Percentiles rank a stretch among this genome's conserved stretches.
phyloP scores from a whole-genome alignment of 768 basidiomycete species.

The Lactarius pseudohatsudake region DNA sequence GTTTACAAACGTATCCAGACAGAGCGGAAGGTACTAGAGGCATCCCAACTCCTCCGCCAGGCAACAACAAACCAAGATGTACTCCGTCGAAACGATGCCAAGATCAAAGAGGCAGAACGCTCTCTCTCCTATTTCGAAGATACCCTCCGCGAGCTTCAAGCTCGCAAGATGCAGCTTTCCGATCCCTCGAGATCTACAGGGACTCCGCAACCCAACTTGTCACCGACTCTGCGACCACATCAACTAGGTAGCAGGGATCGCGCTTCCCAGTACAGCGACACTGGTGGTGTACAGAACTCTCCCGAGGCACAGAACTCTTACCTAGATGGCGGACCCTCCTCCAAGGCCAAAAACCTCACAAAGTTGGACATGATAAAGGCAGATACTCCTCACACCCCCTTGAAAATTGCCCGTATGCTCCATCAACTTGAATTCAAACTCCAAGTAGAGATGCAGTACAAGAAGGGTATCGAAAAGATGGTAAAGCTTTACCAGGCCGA shows the following conservation, averaged over 20 bases:
- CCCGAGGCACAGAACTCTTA: constrained; percentile 36
- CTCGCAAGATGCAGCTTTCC: constrained; percentile 63
- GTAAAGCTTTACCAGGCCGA: constrained; percentile 93
- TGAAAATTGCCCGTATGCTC: constrained; percentile 96
- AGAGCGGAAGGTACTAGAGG: constrained; percentile 91
- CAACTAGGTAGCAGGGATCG: constrained; percentile 25
- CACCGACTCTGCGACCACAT: constrained; percentile 18
- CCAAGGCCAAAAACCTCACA: constrained; percentile 66
- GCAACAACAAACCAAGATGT: constrained; percentile 89
- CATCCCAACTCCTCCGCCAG: constrained; percentile 70
- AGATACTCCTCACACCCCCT: constrained; percentile 93
- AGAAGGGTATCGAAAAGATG: constrained; percentile 99
- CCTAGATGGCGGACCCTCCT: constrained; percentile 40
- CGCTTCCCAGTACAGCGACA: constrained; percentile 18
- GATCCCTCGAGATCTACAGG: constrained; percentile 52
- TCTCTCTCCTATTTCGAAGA: constrained; percentile 86
- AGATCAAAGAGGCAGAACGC: constrained; percentile 84
- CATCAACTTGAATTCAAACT: constrained; percentile 99
- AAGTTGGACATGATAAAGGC: constrained; percentile 96
- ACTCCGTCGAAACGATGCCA: constrained; percentile 72
- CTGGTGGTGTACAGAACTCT: constrained; percentile 30
- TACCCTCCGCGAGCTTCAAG: constrained; percentile 78
- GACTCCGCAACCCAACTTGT: constrained; percentile 13
- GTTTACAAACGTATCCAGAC: constrained; percentile 88
- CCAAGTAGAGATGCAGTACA: constrained; percentile 97